Evolutionary conservation across 768 basidiomycete species (phyloP).

Genomic region (Austroboletus festivus): DNA sequence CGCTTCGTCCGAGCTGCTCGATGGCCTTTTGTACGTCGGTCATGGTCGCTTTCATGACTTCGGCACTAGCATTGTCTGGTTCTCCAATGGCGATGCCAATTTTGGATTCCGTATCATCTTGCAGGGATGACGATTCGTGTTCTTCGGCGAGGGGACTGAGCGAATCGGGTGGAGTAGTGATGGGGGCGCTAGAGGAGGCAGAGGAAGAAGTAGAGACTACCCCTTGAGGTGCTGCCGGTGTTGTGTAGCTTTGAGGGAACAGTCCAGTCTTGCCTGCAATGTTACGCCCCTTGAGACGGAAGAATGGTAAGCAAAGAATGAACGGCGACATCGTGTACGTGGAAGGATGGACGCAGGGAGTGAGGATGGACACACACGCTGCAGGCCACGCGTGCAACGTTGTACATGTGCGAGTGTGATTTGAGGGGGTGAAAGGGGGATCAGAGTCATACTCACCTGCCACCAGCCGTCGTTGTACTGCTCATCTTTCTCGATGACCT

Average conservation of each 20-base stretch:
- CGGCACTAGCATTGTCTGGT: conserved; percentile 34
- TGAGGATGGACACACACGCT: background rate
- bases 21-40: conserved; percentile 90
- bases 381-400: conserved; percentile 6
- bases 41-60: conserved; percentile 83
- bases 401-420: conserved; percentile 3
- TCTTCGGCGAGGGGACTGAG: conserved; percentile 50
- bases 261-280: conserved; percentile 78
- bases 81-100: conserved; percentile 27
- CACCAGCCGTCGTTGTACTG: conserved; percentile 95
- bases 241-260: conserved; percentile 89
- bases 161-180: conserved; percentile 19
- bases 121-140: conserved; percentile 38
- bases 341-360: conserved; percentile 10
- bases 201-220: conserved; percentile 26
- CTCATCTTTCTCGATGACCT: conserved; percentile 92
- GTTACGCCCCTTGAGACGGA: conserved; percentile 69
- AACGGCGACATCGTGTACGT: conserved; percentile 27
- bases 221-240: conserved; percentile 46
- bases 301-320: conserved; percentile 22
- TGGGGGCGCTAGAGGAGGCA: conserved; percentile 23
- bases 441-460: conserved; percentile 46
- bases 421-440: conserved; percentile 8
- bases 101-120: conserved; percentile 22
- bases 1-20: conserved; percentile 70